Percentiles rank a stretch among this genome's conserved stretches.
These are phyloP conservation scores for Corylus heterophylla DNA, from an alignment of 306 rosid species.

Conservation along the genomic window DNA sequence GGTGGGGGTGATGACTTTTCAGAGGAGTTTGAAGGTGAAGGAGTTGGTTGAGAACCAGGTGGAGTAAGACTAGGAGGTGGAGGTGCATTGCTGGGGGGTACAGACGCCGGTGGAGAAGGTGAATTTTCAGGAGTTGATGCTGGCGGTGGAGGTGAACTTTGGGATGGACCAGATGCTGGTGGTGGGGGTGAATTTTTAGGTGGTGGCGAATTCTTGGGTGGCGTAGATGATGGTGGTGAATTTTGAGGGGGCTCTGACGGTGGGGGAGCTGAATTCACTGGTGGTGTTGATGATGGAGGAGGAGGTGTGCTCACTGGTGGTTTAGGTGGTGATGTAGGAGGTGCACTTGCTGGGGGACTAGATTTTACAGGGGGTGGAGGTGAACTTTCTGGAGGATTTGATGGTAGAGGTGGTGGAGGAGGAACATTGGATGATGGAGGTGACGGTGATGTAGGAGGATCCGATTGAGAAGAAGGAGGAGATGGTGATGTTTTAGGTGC, in stretches of 20 bases:
- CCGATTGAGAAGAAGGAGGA: not conserved
- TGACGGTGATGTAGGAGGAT: conserved; percentile 20
- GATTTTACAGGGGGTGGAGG: conserved; percentile 21
- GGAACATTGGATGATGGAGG: conserved; percentile 22
- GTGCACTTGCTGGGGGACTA: conserved; percentile 12
- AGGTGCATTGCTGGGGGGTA: conserved; percentile 35
- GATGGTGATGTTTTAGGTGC: conserved; percentile 27
- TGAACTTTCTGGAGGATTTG: conserved; percentile 25
- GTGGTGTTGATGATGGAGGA: conserved; percentile 31
- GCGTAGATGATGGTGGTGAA: conserved; percentile 21
- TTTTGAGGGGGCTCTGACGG: conserved; percentile 26
- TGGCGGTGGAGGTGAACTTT: conserved; percentile 19
- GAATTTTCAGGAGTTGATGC: too few species aligned
- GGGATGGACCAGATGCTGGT: conserved; percentile 24
- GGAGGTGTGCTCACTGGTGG: conserved; percentile 35
- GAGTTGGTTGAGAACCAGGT: conserved; percentile 40
- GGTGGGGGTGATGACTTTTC: conserved; percentile 41
- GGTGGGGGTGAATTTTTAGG: conserved; percentile 36
- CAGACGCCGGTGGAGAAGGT: conserved; percentile 21
- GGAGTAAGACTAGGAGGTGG: conserved; percentile 40
- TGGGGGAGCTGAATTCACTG: conserved; percentile 30
- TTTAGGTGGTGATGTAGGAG: conserved; percentile 33
- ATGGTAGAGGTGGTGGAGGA: conserved; percentile 42
- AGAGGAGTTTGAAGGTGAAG: conserved; percentile 47
- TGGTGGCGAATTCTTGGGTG: conserved; percentile 39